phyloP scores from a whole-genome alignment of 345 rosid genomes.

The Salix koriyanagi region DNA sequence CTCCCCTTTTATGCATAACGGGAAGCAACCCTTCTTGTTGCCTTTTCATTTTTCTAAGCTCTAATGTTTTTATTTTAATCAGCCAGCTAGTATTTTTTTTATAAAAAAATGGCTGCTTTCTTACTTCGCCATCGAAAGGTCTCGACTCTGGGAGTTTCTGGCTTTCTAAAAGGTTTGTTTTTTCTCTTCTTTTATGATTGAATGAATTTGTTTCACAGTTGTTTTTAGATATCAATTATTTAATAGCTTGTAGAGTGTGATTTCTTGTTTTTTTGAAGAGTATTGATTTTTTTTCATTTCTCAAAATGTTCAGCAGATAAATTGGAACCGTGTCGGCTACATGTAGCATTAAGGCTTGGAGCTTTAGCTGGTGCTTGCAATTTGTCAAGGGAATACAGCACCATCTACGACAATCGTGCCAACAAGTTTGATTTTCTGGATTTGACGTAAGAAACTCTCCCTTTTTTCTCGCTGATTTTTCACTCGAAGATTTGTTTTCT shows the following conservation, averaged over 20 bases:
- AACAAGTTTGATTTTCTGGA: constrained; percentile 62
- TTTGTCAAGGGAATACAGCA: constrained; percentile 39
- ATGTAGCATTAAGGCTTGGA: constrained; percentile 30
- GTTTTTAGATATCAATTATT: no score
- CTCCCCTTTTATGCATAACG: background rate
- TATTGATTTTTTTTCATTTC: background rate
- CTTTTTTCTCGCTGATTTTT: background rate
- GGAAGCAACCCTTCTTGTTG: background rate
- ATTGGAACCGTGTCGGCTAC: constrained; percentile 30
- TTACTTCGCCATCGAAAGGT: constrained; percentile 51
- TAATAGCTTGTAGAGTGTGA: no score
- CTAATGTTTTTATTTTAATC: background rate
- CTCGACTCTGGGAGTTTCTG: constrained; percentile 47
- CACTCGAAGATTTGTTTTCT: background rate
- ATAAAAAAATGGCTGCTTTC: constrained; percentile 38
- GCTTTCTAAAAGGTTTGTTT: constrained; percentile 47
- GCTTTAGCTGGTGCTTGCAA: constrained; percentile 19
- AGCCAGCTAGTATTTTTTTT: background rate
- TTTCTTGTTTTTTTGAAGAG: no score
- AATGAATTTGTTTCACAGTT: constrained; percentile 1
- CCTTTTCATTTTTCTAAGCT: background rate
- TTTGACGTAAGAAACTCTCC: constrained; percentile 55
- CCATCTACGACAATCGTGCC: constrained; percentile 3
- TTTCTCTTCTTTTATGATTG: constrained; percentile 1
- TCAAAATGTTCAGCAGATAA: constrained; percentile 36